Conservation (phyloP, 2,329 filamentous ascomycete species). For the Apiospora rasikravindrae region DNA sequence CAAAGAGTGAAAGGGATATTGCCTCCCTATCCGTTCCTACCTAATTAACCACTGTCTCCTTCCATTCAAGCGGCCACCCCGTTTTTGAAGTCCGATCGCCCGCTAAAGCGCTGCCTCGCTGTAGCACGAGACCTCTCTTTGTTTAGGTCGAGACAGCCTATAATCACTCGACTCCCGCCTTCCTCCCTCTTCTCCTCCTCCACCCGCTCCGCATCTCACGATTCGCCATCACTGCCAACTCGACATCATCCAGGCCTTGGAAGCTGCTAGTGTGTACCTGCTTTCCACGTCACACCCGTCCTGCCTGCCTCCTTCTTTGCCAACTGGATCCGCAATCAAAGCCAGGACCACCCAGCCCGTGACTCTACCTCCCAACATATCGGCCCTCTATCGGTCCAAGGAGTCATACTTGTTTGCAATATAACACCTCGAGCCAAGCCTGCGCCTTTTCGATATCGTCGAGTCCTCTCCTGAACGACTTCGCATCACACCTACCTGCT, state of each 20-base stretch:
- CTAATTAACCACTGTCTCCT: constrained; percentile 33
- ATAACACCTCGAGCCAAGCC: constrained; percentile 44
- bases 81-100: constrained; percentile 14
- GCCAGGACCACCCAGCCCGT: constrained; percentile 32
- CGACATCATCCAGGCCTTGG: constrained; percentile 24
- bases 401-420: constrained; percentile 54
- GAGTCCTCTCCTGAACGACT: constrained; percentile 22
- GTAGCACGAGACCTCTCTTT: constrained; percentile 21
- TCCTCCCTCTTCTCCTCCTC: constrained; percentile 20
- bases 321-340: constrained; percentile 36
- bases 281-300: constrained; percentile 41
- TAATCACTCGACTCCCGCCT: constrained; percentile 24
- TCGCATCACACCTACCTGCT: constrained; percentile 18
- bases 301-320: constrained; percentile 33
- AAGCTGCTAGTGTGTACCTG: constrained; percentile 26
- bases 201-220: constrained; percentile 28
- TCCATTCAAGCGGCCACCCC: constrained; percentile 10
- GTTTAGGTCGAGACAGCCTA: constrained; percentile 17
- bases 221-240: constrained; percentile 15
- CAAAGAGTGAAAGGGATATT: constrained; percentile 37
- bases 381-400: constrained; percentile 37
- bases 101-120: constrained; percentile 5
- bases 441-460: constrained; percentile 24
- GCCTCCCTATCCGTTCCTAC: constrained; percentile 30
- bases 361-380: constrained; percentile 29